Conservation (phyloP, 148 eudicot species). For the Bassia scoparia region DNA sequence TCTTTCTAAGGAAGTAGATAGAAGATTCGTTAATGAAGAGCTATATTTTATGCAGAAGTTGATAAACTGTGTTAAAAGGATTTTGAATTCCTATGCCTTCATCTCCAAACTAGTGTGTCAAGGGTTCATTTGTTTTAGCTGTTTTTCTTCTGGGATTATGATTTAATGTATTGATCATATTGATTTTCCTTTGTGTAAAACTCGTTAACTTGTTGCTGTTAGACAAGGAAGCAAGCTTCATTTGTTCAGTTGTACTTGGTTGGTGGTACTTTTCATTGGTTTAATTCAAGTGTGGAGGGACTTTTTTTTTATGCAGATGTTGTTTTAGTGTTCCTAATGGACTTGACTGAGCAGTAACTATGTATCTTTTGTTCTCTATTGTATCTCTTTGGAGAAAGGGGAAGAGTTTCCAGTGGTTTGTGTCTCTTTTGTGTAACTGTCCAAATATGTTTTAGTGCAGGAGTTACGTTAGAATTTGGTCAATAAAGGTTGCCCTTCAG, state of each 20-base stretch:
- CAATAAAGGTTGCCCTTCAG: conserved; percentile 17
- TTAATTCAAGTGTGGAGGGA: too few relatives aligned
- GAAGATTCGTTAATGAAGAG: too few relatives aligned
- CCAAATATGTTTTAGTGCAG: conserved; percentile 13
- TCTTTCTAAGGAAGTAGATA: too few relatives aligned
- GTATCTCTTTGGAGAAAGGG: neutral
- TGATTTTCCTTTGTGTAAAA: neutral
- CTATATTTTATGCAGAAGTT: neutral
- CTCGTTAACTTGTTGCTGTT: neutral
- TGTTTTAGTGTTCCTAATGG: too few relatives aligned
- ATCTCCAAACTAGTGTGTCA: neutral
- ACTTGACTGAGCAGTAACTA: neutral
- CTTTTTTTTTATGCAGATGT: too few relatives aligned
- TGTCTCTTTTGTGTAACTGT: neutral
- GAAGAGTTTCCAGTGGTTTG: neutral
- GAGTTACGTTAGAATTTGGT: neutral
- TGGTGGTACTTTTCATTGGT: neutral
- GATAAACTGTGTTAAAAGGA: neutral
- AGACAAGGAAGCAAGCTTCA: neutral
- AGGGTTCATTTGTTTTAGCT: neutral
- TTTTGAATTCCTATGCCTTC: neutral
- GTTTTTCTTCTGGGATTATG: neutral
- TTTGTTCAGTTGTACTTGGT: neutral
- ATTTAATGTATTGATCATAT: neutral
- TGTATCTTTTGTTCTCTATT: neutral